Percentiles rank a stretch among this genome's conserved stretches.
Evolutionary conservation across 495 filamentous ascomycete species (phyloP).

Genomic region (Friedmanniomyces simplex): DNA sequence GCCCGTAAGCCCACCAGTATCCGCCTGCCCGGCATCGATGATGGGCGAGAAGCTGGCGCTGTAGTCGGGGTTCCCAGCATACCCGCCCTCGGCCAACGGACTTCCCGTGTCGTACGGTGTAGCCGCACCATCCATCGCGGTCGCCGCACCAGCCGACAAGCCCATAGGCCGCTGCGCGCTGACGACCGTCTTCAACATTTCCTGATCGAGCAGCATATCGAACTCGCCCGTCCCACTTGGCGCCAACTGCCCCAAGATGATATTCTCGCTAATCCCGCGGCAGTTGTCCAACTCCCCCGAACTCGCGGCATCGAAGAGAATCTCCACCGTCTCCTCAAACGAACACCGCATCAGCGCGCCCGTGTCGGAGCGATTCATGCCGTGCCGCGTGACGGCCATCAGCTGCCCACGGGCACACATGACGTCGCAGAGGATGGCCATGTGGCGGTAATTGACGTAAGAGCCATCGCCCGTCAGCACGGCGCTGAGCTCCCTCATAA

Average conservation of each 20-base stretch:
- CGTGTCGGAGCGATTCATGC: slow-evolving; percentile 96
- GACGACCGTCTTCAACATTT: slow-evolving; percentile 89
- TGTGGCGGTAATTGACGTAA: slow-evolving; percentile 97
- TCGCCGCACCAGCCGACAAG: slow-evolving; percentile 55
- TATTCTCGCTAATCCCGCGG: slow-evolving; percentile 93
- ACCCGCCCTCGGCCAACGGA: slow-evolving; percentile 69
- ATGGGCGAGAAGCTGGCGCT: slow-evolving; percentile 87
- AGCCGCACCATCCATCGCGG: slow-evolving; percentile 51
- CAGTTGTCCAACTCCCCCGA: slow-evolving; percentile 95
- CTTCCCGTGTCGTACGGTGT: slow-evolving; percentile 93
- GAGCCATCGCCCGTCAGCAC: slow-evolving; percentile 96
- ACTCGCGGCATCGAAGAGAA: slow-evolving; percentile 87
- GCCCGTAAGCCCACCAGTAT: slow-evolving; percentile 64
- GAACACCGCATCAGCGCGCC: slow-evolving; percentile 98
- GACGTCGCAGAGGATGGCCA: slow-evolving; percentile 91
- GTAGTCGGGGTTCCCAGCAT: slow-evolving; percentile 63
- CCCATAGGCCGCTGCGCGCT: slow-evolving; percentile 68
- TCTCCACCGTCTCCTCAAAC: slow-evolving; percentile 98
- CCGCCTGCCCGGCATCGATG: slow-evolving; percentile 54
- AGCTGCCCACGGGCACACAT: slow-evolving; percentile 93
- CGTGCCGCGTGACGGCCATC: slow-evolving; percentile 93
- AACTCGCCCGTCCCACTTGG: slow-evolving; percentile 94
- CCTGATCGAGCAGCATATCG: slow-evolving; percentile 82
- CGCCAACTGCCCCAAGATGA: slow-evolving; percentile 95
- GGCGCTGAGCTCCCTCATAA: slow-evolving; percentile 76